Base-by-base conservation (phyloP, 768 basidiomycete genomes). In the Boletus subcaerulescens region DNA sequence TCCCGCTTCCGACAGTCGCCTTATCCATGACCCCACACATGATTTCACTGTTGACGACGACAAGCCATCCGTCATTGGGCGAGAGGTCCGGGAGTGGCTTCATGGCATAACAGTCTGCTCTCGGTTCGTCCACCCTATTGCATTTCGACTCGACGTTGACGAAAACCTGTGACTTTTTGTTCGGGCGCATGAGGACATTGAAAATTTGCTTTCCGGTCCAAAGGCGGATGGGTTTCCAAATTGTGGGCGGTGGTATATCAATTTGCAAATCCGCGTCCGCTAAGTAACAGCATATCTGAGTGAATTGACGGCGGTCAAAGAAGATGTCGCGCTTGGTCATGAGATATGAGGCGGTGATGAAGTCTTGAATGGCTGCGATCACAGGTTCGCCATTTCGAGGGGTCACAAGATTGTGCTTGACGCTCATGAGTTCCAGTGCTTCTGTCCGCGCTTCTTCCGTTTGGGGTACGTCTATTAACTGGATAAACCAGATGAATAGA, bases 181-280 rank as follows among this genome's bases (percentile, higher is more conserved):
- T 97, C 5, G 97, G 97, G 11, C 89, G 85, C 91, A 98, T 98
- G 45, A 98, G 85, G 32, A 93, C 86, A 67, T 91, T 93, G 80
- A 98, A 98, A n/a, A 99, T 80, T 66, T 99, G 97, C 66, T 99
- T 99, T 31, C 97, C 97, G 0, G 97, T 98, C 97, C 97, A 99
- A 2, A 99, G 75, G 18, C 91, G 81, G 24, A 83, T 80, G 11
- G 97, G 97, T 68, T 97, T 98, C 83, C 87, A 85, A 56, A 99
- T 93, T 0, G 90, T 85, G 0, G 97, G 97, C 0, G 94, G 93
- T 12, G 97, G 97, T 47, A 99, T 85, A 65, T 98, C 95, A 66
- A 98, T 94, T 29, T 96, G 89, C 42, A 93, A 73, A 62, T 89
- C 82, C 24, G 93, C 96, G 65, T 98, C 97, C 17, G 82, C 89